These are phyloP conservation scores for Fulvia fulva DNA, from an alignment of 2,329 filamentous ascomycete species.

Conservation along the genomic window DNA sequence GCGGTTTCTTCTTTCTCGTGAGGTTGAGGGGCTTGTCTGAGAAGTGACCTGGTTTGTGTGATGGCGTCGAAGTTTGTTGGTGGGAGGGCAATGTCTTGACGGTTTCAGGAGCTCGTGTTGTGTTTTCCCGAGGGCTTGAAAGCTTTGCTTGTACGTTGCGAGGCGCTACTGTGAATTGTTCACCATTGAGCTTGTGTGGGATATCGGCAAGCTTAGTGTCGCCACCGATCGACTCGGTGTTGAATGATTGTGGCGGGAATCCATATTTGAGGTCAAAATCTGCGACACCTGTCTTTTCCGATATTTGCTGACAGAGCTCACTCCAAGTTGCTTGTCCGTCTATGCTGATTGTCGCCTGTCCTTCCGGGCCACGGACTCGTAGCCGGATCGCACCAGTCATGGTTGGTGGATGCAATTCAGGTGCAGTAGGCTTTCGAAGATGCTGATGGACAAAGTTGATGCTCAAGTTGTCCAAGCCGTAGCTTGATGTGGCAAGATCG, in stretches of 20 bases:
- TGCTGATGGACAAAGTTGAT: too few species aligned
- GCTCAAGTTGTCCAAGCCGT: too few species aligned
- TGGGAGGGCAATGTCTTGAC: slow-evolving; percentile 25
- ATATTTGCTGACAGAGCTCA: slow-evolving; percentile 59
- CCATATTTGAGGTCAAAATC: slow-evolving; percentile 78
- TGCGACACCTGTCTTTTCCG: slow-evolving; percentile 59
- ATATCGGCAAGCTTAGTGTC: slow-evolving; percentile 52
- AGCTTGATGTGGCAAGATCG: background rate
- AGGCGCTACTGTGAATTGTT: slow-evolving; percentile 62
- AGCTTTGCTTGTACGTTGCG: slow-evolving; percentile 39
- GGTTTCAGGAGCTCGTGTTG: slow-evolving; percentile 20
- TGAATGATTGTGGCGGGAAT: slow-evolving; percentile 71
- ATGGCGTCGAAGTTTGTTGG: slow-evolving; percentile 20
- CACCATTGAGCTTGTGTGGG: slow-evolving; percentile 61
- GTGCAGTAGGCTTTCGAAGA: too few species aligned
- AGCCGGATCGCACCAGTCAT: slow-evolving; percentile 57
- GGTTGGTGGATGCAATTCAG: background rate
- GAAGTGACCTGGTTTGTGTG: slow-evolving; percentile 27
- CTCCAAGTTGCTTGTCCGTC: slow-evolving; percentile 63
- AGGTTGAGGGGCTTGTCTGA: slow-evolving; percentile 34
- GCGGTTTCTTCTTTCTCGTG: slow-evolving; percentile 41
- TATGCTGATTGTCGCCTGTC: slow-evolving; percentile 66
- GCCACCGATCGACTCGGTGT: slow-evolving; percentile 52
- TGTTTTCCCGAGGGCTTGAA: slow-evolving; percentile 29
- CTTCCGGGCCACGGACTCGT: slow-evolving; percentile 69